Evolutionary conservation across 2,329 filamentous ascomycete genomes (phyloP), one percentile per base, ranked within the genome.

Genomic region (Uncinocarpus reesii): DNA sequence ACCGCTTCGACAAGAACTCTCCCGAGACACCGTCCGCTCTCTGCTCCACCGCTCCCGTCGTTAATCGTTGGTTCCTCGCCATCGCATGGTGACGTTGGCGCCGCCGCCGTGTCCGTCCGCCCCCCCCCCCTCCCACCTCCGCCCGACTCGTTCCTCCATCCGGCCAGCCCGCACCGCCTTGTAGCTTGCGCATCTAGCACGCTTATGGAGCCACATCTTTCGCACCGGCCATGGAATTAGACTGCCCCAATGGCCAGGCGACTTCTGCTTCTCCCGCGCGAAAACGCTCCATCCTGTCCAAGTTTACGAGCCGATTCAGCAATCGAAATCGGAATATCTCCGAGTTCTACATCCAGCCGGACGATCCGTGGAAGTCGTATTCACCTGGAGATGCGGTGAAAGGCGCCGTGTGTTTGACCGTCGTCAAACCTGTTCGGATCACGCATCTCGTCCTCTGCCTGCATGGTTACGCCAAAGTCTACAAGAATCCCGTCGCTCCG

Each of bases 401-500:
- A 51, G 79, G 79, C 20, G 74, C 72, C 15, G 76, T 82, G 20
- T 66, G 77, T 44, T 65, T 83, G 54, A 79, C 76, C 50, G 73
- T 81, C 36, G 63, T 75, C 40, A 79, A 79, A 56, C 76, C 79
- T 23, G 66, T 79, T 52, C 70, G 79, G 47, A 75, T 82, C 52
- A 82, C 79, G 7, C 79, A 83, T 64, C 65, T 83, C 21, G 76
- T 79, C 10, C 69, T 82, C 26, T 77, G 75, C 57, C 64, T 83
- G 52, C 78, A 81, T 66, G 79, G 79, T 18, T 79, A 75, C 61
- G 79, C 77, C 42, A 79, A 80, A 60, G 79, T 82, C 13, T 81
- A 75, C 65, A 81, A 79, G 63, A 80, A 78, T 52, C 73, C 78
- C 28, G 72, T 76, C 46, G 67, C 74, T 7, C 71, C 77, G 0